Evolutionary conservation across 441 rosid genomes (phyloP), one percentile per base, ranked within the genome.

Genomic region (Pelargonium myrrhifolium): DNA sequence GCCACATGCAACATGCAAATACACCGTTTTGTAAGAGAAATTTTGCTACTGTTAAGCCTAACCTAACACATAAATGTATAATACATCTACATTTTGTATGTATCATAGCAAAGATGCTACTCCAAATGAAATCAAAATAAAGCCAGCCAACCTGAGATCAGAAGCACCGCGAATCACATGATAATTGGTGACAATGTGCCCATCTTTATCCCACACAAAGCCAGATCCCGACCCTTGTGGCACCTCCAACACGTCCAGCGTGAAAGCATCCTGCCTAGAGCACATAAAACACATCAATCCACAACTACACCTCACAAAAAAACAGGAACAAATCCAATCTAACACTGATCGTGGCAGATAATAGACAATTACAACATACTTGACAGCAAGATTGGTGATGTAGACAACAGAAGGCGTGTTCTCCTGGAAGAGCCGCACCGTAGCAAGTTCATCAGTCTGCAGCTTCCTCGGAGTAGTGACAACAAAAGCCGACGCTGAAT

Each of bases 141-240:
- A 53, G 59, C 28, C 70, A 61, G 81, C 86, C 53, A 65, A 88
- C 99, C 76, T 89, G 87, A 94, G 90, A 83, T 94, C 99, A 70
- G 99, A 94, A 76, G 97, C 99, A 28, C 93, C 97, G 49, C 97
- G 97, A 66, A 94, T 94, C 51, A 94, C 99, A 69, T 94, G 97
- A 76, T 80, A 94, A 76, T 94, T 94, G 65, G 99, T 94, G 68
- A 94, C 99, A 67, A 94, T 40, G 80, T 91, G 89, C 51, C 99
- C 99, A 1, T 78, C 67, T 68, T 78, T 86, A 75, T 93, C 97
- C 97, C 97, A 93, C 47, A 93, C 92, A 75, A 93, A 93, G 45
- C 97, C 97, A 14, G 99, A 93, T 18, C 99, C 97, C 42, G 97
- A 90, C 1, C 97, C 99, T 79, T 93, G 99, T 0, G 99, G 96